phyloP scores from a whole-genome alignment of 768 basidiomycete genomes.

The Leccinum sublutescens region DNA sequence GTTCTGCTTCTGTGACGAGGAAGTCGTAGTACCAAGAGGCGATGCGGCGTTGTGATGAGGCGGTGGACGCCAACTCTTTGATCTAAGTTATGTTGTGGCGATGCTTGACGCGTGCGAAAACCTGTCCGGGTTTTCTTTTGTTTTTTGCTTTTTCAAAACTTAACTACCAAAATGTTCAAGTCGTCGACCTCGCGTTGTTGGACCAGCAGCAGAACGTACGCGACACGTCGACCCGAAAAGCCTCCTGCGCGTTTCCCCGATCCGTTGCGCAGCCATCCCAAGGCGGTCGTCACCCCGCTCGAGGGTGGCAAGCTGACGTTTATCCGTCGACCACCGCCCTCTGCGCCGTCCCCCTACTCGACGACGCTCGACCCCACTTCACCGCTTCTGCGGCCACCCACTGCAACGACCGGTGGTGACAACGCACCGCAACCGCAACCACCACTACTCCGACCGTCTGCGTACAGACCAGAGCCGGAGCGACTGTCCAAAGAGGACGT shows the following conservation, averaged over 20 bases:
- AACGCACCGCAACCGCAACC: constrained; percentile 39
- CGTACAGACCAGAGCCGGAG: constrained; percentile 30
- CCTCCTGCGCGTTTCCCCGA: constrained; percentile 58
- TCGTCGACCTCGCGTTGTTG: neutral
- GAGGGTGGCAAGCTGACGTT: constrained; percentile 65
- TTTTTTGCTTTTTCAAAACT: no score
- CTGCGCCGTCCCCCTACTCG: constrained; percentile 70
- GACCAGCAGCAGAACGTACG: constrained; percentile 36
- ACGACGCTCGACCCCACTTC: constrained; percentile 68
- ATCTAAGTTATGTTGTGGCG: neutral
- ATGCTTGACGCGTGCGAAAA: neutral
- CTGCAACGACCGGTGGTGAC: neutral
- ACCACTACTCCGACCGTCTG: constrained; percentile 46
- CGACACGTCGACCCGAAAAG: constrained; percentile 37
- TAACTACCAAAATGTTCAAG: constrained; percentile 18
- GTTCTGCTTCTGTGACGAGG: constrained; percentile 6
- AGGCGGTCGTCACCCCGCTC: constrained; percentile 49
- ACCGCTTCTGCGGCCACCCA: constrained; percentile 56
- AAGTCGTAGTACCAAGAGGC: neutral
- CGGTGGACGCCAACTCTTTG: neutral
- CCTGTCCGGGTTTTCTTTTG: neutral
- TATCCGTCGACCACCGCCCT: constrained; percentile 82
- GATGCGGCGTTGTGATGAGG: constrained; percentile 3
- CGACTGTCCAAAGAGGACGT: constrained; percentile 54
- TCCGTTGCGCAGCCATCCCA: constrained; percentile 52